Evolutionary conservation across 2,329 filamentous ascomycete genomes (phyloP).

Genomic region (Neopestalotiopsis sp.): DNA sequence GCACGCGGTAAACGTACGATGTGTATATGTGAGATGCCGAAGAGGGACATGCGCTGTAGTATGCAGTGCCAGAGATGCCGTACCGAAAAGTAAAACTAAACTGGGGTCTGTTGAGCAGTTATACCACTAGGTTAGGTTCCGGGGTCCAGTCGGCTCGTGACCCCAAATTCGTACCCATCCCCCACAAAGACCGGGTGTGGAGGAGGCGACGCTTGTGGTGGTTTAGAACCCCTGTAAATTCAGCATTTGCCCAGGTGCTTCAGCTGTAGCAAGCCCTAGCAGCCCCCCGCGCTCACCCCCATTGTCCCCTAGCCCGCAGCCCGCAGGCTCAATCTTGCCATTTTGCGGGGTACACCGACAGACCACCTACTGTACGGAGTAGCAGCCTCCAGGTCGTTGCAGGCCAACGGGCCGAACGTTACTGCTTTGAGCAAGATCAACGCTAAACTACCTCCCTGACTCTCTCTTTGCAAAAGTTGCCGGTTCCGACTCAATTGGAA

Average conservation of each 20-base stretch:
- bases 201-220: not conserved
- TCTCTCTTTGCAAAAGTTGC: not conserved
- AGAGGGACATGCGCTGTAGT: not conserved
- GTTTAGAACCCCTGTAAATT: not conserved
- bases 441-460: not conserved
- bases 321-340: not conserved
- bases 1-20: conserved; percentile 1
- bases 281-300: no score
- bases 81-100: not conserved
- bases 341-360: conserved; percentile 4
- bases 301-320: no score
- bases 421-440: not conserved
- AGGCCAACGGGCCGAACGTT: not conserved
- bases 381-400: not conserved
- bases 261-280: not conserved
- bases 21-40: conserved; percentile 13
- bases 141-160: conserved; percentile 1
- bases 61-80: conserved; percentile 11
- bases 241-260: not conserved
- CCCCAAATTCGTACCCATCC: not conserved
- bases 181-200: conserved; percentile 8
- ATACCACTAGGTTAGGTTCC: not conserved
- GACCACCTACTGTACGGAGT: not conserved
- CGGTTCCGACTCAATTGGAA: conserved; percentile 12
- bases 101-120: conserved; percentile 8